Evolutionary conservation across 495 filamentous ascomycete genomes (phyloP), one percentile per base, ranked within the genome.

Genomic region (Lasiosphaeria miniovina): DNA sequence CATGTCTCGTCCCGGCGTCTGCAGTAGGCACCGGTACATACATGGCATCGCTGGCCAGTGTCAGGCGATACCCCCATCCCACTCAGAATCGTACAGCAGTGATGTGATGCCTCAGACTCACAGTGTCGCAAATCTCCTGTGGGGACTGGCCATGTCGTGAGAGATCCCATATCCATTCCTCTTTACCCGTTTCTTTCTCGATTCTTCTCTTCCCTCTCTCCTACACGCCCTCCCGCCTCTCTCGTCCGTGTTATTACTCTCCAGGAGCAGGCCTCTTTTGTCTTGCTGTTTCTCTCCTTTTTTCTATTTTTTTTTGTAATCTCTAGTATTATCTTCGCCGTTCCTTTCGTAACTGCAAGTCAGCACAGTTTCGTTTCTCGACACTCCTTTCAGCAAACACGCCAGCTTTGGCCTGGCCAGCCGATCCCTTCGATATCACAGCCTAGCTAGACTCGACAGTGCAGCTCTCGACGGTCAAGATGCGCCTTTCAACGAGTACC

Each of bases 291-390:
- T 46, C 33, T 59, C 6, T 52, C 49, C 17, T 33, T 54, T 45
- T 38, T 14, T 52, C 38, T 58, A 17, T 54, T 45, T 38, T 14
- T 52, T 32, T 58, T 56, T 38, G 36, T 34, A 59, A 24, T 57
- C 35, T 52, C 58, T 34, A 24, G 24, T 24, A 24, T 24, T 24
- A 34, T 56, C 35, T 41, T 59, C 51, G n/a, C 54, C 38, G 10
- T 72, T 68, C 61, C 55, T 52, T 72, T 69, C 63, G 60, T 64
- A 58, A 68, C 70, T 71, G 66, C 70, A 62, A 65, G 69, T 51
- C 69, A 71, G 69, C 36, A 35, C 62, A 56, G 43, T 54, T 61
- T 59, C 58, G 11, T 48, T 68, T 63, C 53, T 55, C 48, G 58
- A 55, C 53, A 33, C 51, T 65, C 60, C 57, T 63, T 61, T 61